phyloP scores from a whole-genome alignment of 2,329 filamentous ascomycete species.

The Nothophaeocryptopus gaeumannii region DNA sequence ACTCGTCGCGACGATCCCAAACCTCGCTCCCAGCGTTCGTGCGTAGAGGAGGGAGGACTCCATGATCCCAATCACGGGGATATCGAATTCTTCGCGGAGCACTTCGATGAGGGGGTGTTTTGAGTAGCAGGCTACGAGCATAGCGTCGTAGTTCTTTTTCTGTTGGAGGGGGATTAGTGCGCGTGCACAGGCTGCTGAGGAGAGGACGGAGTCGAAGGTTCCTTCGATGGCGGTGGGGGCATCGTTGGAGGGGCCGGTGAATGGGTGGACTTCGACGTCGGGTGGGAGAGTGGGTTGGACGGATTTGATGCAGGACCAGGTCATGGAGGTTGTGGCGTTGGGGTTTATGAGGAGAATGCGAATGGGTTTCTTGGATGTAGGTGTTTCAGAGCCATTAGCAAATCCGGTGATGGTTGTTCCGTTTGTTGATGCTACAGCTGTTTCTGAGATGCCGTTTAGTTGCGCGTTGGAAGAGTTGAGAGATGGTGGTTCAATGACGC shows the following conservation, averaged over 20 bases:
- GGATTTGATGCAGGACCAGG: slow-evolving; percentile 46
- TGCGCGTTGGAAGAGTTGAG: slow-evolving; percentile 5
- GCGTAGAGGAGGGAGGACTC: slow-evolving; percentile 51
- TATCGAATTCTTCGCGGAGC: slow-evolving; percentile 46
- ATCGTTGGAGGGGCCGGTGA: slow-evolving; percentile 48
- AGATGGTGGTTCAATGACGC: slow-evolving; percentile 33
- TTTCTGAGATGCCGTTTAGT: background rate
- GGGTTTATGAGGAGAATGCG: slow-evolving; percentile 51
- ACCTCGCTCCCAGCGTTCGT: slow-evolving; percentile 48
- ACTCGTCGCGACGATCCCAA: slow-evolving; percentile 47
- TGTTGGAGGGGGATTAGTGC: slow-evolving; percentile 45
- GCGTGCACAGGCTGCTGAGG: slow-evolving; percentile 48
- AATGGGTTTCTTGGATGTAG: slow-evolving; percentile 21
- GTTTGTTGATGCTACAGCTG: too few species aligned
- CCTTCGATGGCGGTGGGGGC: slow-evolving; percentile 53
- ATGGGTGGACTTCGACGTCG: slow-evolving; percentile 49
- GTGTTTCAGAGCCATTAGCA: background rate
- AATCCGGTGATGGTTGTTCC: too few species aligned
- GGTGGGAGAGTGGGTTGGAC: slow-evolving; percentile 45
- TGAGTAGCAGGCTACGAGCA: slow-evolving; percentile 51
- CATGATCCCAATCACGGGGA: slow-evolving; percentile 52
- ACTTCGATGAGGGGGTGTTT: slow-evolving; percentile 48
- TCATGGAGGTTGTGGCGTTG: slow-evolving; percentile 50
- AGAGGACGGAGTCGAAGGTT: slow-evolving; percentile 50
- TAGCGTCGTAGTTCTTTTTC: slow-evolving; percentile 42